Base-by-base conservation (phyloP, 768 basidiomycete species). In the Suillus subluteus region DNA sequence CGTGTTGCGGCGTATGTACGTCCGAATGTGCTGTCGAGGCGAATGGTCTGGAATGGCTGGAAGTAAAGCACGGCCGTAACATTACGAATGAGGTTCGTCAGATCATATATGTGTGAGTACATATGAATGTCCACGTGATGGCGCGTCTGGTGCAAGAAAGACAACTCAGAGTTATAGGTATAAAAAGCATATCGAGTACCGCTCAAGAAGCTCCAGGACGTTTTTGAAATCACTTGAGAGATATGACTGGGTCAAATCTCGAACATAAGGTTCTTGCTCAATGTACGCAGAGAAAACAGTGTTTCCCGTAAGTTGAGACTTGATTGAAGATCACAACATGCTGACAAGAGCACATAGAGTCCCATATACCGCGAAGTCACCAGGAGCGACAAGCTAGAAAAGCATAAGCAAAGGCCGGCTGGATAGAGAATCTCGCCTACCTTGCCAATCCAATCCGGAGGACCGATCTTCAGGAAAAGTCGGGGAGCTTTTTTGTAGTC, bases 41-140 rank as follows among this genome's bases (percentile, higher is more conserved):
- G 84, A 74, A 98, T 94, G 11, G 92, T 88, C 35, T 91, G 84
- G 77, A 96, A 99, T 0, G 96, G 96, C 71, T 89, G 86, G 82
- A 98, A 95, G 79, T 96, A 98, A 58, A 95, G 86, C n/a, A 87
- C 82, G 59, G 98, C 83, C 0, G 94, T 90, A 66, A 88, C 88
- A 70, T 91, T 88, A 48, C 87, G 88, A 77, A 98, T 91, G 38
- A 87, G 82, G 71, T 82, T 83, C 44, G 86, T 86, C 59, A 98
- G 81, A 13, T 84, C 84, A 62, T 78, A 70, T 46, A 95, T 83
- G 73, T 98, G 95, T 6, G 81, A 74, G 6, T 83, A 79, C 21
- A 98, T 85, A 76, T 96, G 91, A 52, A 94, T 84, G 74, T 96
- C 94, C 63, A 94, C 79, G 54, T 83, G 79, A 73, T 96, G 91